Percentiles rank a stretch among this genome's conserved stretches.
phyloP scores from a whole-genome alignment of 2,329 filamentous ascomycete species.

The Pseudogymnoascus sp. region DNA sequence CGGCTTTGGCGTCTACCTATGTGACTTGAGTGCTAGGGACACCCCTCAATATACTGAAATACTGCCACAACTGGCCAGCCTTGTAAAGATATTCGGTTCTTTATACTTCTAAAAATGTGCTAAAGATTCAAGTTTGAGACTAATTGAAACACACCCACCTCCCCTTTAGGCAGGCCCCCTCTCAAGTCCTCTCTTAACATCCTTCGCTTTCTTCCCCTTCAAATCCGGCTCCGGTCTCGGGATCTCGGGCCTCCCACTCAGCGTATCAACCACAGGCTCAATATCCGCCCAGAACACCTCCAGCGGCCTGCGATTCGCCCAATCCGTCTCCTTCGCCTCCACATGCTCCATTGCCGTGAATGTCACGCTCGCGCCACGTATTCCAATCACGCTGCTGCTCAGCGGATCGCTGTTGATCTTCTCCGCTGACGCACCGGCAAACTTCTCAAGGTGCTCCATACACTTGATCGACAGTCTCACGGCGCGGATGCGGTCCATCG shows the following conservation, averaged over 20 bases:
- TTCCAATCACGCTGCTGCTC: conserved; percentile 78
- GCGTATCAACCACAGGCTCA: conserved; percentile 73
- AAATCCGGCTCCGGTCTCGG: conserved; percentile 41
- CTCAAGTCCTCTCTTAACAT: conserved; percentile 47
- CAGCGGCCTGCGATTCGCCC: conserved; percentile 79
- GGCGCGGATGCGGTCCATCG: conserved; percentile 92
- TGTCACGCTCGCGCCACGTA: conserved; percentile 82
- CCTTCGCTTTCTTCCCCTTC: conserved; percentile 48
- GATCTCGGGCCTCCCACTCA: conserved; percentile 60
- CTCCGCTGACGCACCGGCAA: conserved; percentile 54
- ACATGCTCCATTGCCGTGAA: conserved; percentile 75
- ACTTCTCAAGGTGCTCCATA: conserved; percentile 81
- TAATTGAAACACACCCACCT: not conserved
- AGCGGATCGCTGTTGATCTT: conserved; percentile 66
- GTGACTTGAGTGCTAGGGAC: not conserved
- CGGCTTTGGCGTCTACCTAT: not conserved
- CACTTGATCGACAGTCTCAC: conserved; percentile 90
- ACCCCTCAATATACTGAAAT: not conserved
- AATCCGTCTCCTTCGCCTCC: conserved; percentile 83
- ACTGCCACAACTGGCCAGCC: not conserved
- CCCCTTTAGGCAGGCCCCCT: not conserved
- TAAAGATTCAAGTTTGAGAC: not conserved
- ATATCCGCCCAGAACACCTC: conserved; percentile 77
- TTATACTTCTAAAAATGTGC: no score
- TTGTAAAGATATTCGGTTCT: not conserved